phyloP scores from a whole-genome alignment of 176 grass and related monocot genomes.

The Areca catechu region DNA sequence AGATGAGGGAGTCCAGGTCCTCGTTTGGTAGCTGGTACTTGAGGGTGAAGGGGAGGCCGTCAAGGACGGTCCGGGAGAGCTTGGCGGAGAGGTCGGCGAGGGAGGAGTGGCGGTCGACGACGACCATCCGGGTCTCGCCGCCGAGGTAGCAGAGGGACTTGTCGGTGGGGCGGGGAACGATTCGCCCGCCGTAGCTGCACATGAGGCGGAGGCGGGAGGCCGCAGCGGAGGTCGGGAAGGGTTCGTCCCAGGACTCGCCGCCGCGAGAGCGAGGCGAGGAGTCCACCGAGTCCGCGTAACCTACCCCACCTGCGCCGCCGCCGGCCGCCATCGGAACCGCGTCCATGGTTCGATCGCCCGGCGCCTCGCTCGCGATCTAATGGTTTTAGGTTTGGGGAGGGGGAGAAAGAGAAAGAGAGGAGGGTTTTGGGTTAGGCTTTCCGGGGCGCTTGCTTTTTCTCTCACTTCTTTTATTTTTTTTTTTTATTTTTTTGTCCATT shows the following conservation, averaged over 20 bases:
- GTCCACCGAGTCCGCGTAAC: constrained; percentile 77
- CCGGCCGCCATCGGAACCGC: constrained; percentile 9
- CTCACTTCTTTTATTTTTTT: no score
- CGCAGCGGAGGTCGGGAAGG: constrained; percentile 42
- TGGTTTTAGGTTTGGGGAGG: no score
- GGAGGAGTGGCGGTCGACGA: constrained; percentile 59
- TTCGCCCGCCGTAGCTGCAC: constrained; percentile 95
- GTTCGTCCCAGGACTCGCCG: constrained; percentile 91
- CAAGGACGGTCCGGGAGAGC: constrained; percentile 69
- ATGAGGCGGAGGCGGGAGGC: constrained; percentile 59
- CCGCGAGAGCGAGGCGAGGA: constrained; percentile 88
- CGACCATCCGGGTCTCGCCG: constrained; percentile 87
- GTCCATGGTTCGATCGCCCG: background rate
- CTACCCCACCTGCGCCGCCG: background rate
- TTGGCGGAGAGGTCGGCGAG: constrained; percentile 68
- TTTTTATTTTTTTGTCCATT: no score
- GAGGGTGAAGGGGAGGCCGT: constrained; percentile 65
- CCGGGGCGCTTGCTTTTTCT: no score
- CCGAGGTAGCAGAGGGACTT: constrained; percentile 86
- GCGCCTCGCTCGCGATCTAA: no score
- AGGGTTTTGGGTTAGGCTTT: no score
- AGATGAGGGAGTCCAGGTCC: constrained; percentile 94
- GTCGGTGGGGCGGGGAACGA: constrained; percentile 85
- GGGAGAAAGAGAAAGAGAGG: no score
- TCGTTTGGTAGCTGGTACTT: constrained; percentile 99